Evolutionary conservation across 495 filamentous ascomycete genomes (phyloP).

Genomic region (Usnea hakonensis): DNA sequence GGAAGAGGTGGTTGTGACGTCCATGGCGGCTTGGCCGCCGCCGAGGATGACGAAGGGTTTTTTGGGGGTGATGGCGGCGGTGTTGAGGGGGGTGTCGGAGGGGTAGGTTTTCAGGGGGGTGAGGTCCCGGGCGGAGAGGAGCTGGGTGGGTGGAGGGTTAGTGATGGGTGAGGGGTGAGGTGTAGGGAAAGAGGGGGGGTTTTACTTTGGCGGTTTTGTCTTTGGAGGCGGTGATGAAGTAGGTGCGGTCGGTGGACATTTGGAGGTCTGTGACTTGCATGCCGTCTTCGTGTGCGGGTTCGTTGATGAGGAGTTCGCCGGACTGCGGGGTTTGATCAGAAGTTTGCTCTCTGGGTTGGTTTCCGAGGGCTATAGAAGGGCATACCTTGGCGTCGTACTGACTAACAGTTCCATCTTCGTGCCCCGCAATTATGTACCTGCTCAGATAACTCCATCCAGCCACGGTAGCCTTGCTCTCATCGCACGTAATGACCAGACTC

Average conservation of each 20-base stretch:
- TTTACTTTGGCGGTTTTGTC: conserved; percentile 91
- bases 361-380: not conserved
- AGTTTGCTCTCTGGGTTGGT: not conserved
- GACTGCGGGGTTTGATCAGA: conserved; percentile 39
- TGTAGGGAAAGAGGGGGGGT: not conserved
- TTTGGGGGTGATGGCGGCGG: conserved; percentile 81
- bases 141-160: conserved; percentile 40
- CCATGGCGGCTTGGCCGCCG: conserved; percentile 97
- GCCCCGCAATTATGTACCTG: conserved; percentile 93
- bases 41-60: conserved; percentile 97
- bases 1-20: conserved; percentile 90
- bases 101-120: conserved; percentile 85
- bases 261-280: conserved; percentile 86
- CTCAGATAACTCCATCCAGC: conserved; percentile 88
- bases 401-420: conserved; percentile 89
- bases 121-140: conserved; percentile 74
- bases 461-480: conserved; percentile 92
- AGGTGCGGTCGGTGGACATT: conserved; percentile 86
- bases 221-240: conserved; percentile 96
- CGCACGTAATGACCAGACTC: conserved; percentile 74
- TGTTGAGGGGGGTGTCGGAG: conserved; percentile 95
- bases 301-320: conserved; percentile 72
- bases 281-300: conserved; percentile 75
- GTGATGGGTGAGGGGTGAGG: not conserved
- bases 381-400: conserved; percentile 90